Percentiles rank a stretch among this genome's conserved stretches.
phyloP scores from a whole-genome alignment of 2,329 filamentous ascomycete genomes.

The Coniella vitis region DNA sequence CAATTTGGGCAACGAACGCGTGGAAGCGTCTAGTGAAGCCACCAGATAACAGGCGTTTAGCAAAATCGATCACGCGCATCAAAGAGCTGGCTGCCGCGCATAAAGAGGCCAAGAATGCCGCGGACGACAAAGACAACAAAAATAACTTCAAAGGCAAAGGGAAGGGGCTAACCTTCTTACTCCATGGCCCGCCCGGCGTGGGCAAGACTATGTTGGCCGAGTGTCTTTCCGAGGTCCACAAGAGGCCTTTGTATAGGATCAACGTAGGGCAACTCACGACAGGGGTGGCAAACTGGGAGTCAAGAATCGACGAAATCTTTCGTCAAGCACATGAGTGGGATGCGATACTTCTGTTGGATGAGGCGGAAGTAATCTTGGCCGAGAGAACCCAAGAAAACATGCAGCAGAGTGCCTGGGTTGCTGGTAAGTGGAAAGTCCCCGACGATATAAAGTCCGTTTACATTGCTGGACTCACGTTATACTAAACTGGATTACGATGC shows the following conservation, averaged over 20 bases:
- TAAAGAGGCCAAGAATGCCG: too few species aligned
- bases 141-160: neutral
- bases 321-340: neutral
- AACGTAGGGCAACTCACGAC: neutral
- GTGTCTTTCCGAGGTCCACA: neutral
- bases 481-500: neutral
- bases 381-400: slow-evolving; percentile 2
- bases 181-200: neutral
- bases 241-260: slow-evolving; percentile 1
- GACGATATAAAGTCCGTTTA: too few species aligned
- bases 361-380: slow-evolving; percentile 2
- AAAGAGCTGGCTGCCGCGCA: neutral
- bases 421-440: neutral
- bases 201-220: slow-evolving; percentile 2
- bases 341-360: slow-evolving; percentile 7
- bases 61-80: neutral
- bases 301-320: neutral
- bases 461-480: neutral
- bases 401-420: neutral
- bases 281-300: too few species aligned
- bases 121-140: neutral
- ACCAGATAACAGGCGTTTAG: neutral
- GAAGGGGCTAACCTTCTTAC: neutral
- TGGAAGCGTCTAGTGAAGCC: neutral
- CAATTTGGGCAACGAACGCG: neutral